Conservation (phyloP, 176 grass and related monocot species). For the Cocos nucifera region DNA sequence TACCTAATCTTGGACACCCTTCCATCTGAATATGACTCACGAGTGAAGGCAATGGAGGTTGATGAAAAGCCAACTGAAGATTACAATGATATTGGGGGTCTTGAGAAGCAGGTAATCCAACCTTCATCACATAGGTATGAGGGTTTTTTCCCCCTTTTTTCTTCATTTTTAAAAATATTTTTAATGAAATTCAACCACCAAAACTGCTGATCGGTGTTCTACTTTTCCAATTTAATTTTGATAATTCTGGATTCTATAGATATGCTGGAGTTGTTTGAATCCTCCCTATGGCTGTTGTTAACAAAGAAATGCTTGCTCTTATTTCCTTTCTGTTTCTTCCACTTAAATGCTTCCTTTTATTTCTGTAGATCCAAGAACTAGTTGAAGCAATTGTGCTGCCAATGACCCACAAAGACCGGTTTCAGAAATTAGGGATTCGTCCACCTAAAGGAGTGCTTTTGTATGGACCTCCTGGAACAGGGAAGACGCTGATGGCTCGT, state of each 20-base stretch:
- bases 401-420: slow-evolving; percentile 81
- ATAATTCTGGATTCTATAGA: no score
- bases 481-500: slow-evolving; percentile 94
- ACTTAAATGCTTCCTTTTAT: slow-evolving; percentile 11
- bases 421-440: slow-evolving; percentile 85
- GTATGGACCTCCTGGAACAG: slow-evolving; percentile 90
- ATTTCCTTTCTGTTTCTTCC: not conserved
- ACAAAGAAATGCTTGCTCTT: not conserved
- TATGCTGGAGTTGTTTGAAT: no score
- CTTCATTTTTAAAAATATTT: no score
- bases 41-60: slow-evolving; percentile 85
- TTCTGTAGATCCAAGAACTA: slow-evolving; percentile 82
- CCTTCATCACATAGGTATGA: not conserved
- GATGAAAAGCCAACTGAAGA: slow-evolving; percentile 92
- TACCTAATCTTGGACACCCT: slow-evolving; percentile 81
- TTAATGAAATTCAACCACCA: no score
- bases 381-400: slow-evolving; percentile 89
- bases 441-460: slow-evolving; percentile 92
- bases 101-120: slow-evolving; percentile 67
- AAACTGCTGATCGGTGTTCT: no score
- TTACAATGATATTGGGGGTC: slow-evolving; percentile 92
- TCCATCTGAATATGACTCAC: slow-evolving; percentile 81
- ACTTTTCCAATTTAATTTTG: no score
- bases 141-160: no score
- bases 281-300: no score